Base-by-base conservation (phyloP, 345 rosid species). In the Citrus medica region DNA sequence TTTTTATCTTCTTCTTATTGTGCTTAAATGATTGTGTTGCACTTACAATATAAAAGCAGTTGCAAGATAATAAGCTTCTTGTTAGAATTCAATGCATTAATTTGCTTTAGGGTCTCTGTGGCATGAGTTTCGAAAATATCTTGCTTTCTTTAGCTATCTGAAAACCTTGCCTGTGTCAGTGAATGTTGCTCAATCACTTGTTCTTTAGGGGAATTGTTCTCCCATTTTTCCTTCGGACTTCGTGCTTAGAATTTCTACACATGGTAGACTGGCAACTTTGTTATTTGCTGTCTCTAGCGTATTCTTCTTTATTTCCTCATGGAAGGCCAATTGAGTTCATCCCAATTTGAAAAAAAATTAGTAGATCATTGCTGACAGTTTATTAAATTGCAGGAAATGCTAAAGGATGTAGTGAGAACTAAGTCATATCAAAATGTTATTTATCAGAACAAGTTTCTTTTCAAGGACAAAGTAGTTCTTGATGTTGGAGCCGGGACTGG, bases 401-500 rank as follows among this genome's bases (percentile, higher is more conserved):
- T 97, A 27, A 97, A 97, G 83, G 99, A 97, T 87, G 86, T 81
- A 1, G 98, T 97, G 77, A 92, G 99, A 87, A 97, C 99, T 9
- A 92, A 92, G 89, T 94, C 98, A 51, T 96, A 96, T 82, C 98
- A 92, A 88, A 92, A 93, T 78, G 99, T 91, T 74, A 97, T 97
- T 84, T 92, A 94, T 76, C 92, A 92, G 73, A 97, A 97, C 86
- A 92, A 88, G 85, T 97, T 97, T 84, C 86, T 97, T 32, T 90
- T 97, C 79, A 88, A 92, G 91, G 84, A 92, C 85, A 97, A 97
- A 81, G 85, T 97, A 62, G 98, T 94, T 76, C 94, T 97, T 82
- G 98, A 97, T 83, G 98, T 97, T 78, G 99, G 99, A 80, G 98
- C 99, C 61, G 99, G 99, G 68, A 96, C 99, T 33, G 98, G 98